Base-by-base conservation (phyloP, 176 grass and related monocot species). In the Dendrocalamus sinicus region DNA sequence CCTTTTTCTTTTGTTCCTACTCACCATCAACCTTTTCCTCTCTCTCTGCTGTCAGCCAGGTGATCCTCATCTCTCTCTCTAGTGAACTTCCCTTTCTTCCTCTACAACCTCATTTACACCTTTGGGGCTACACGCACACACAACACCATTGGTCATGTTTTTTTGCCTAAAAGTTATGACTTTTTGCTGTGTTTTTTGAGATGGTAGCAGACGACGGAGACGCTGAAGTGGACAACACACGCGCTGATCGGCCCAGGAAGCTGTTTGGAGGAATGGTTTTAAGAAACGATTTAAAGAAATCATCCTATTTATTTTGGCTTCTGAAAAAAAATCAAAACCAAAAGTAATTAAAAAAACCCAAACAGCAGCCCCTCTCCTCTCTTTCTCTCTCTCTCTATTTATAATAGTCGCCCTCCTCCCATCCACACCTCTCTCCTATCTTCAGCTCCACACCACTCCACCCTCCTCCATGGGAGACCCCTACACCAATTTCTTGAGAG, bases 401-500 rank as follows among this genome's bases (percentile, higher is more conserved):
- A 85, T 90, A 88, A 86, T 82, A 89, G 69, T 80, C 83, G 82
- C 44, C 40, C 44, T 65, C 53, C 74, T 81, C 84, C 48, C 80
- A 70, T 81, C 76, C 72, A 75, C 86, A 58, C 64, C 82, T 81
- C 72, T 78, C 79, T 67, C 62, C 81, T 82, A 67, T 53, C 78
- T 87, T 66, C 69, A 89, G 44, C 85, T 85, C 70, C 85, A 62
- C 30, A 73, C 70, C 40, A 80, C 12, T 40, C 60, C 69, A 53
- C 1, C 8, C 12, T 70, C 88, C 76, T 69, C 89, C 89, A 91
- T 91, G 89, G 89, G 85, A 80, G 84, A 89, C 66, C 84, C 64
- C 52, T 92, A 87, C 80, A 87, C 64, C 55, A 92, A 92, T 79
- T 92, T 91, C 71, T 75, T 91, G 76, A 88, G 86, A 88, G 81